Evolutionary conservation across 805 yeast genomes (phyloP).

Genomic region (Zygotorulaspora chibaensis): DNA sequence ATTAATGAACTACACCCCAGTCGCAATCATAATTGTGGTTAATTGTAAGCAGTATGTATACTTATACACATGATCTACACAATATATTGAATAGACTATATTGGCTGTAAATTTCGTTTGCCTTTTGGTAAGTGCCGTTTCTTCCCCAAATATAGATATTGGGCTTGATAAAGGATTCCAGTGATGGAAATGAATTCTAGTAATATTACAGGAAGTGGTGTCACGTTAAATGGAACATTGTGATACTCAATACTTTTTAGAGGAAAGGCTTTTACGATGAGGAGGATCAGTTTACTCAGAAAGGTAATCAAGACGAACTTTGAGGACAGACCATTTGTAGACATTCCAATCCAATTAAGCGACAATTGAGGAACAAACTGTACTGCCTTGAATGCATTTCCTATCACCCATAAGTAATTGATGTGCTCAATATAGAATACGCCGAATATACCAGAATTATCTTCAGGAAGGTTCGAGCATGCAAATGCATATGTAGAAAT

Average conservation of each 20-base stretch:
- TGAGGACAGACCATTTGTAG: constrained; percentile 32
- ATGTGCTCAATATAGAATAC: constrained; percentile 40
- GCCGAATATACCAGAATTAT: constrained; percentile 31
- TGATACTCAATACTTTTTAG: constrained; percentile 12
- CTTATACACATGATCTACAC: neutral
- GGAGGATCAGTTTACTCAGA: constrained; percentile 6
- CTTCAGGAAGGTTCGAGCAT: constrained; percentile 15
- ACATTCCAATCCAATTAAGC: constrained; percentile 38
- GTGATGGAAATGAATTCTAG: constrained; percentile 17
- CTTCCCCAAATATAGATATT: constrained; percentile 20
- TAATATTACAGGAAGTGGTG: constrained; percentile 17
- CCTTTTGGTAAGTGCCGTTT: constrained; percentile 23
- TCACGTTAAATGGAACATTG: constrained; percentile 23
- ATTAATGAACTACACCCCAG: no score
- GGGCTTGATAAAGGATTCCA: constrained; percentile 27
- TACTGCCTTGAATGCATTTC: constrained; percentile 24
- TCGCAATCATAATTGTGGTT: neutral
- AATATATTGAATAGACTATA: neutral
- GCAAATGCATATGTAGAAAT: constrained; percentile 24
- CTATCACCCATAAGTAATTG: constrained; percentile 40
- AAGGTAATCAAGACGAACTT: constrained; percentile 19
- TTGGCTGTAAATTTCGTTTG: constrained; percentile 2
- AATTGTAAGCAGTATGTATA: constrained; percentile 2
- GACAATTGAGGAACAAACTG: constrained; percentile 41
- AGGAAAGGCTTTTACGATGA: constrained; percentile 1